Base-by-base conservation (phyloP, 495 filamentous ascomycete species). In the Lepidopterella palustris region DNA sequence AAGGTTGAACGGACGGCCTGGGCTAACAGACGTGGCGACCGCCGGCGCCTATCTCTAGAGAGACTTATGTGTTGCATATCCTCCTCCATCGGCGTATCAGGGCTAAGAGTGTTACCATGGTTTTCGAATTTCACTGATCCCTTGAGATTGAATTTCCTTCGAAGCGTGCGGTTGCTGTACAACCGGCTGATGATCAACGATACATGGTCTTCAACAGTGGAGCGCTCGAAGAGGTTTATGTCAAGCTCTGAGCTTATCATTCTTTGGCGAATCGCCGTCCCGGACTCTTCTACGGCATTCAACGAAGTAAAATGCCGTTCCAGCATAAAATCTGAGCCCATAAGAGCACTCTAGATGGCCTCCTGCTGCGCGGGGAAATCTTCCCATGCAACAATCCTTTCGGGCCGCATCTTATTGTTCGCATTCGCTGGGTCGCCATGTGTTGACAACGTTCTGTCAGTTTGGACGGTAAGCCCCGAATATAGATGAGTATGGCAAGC, bases 41-140 rank as follows among this genome's bases (percentile, higher is more conserved):
- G 60, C 51, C 60, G 55, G 55, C 23, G 55, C 42, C 9, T 5
- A 55, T 2, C 24, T 23, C 60, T 48, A 1, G 55, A 59, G 1
- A 62, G 26, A 10, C 45, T 49, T 11, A 63, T 62, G 3, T 26
- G 24, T 45, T 52, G 31, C 6, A 66, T 66, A 28, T 55, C 55
- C 50, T 59, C 55, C 45, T 49, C 47, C 25, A 66, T 20, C 31
- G 54, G 18, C 10, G 45, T 8, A 40, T 66, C 63, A 15, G 45
- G 55, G 60, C 60, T 62, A 18, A 66, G 60, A n/a, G 63, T 60
- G 40, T 66, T 66, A 21, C 47, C 59, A 40, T 67, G 61, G 40
- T 67, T 67, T 55, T 67, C 61, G 27, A 63, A 64, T 24, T 23
- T 23, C 31, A 66, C 32, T 13, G 55, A 59, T 15, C 60, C 64